Percentiles rank a stretch among this genome's conserved stretches.
phyloP scores from a whole-genome alignment of 2,329 filamentous ascomycete genomes.

The Pseudogymnoascus sp. region DNA sequence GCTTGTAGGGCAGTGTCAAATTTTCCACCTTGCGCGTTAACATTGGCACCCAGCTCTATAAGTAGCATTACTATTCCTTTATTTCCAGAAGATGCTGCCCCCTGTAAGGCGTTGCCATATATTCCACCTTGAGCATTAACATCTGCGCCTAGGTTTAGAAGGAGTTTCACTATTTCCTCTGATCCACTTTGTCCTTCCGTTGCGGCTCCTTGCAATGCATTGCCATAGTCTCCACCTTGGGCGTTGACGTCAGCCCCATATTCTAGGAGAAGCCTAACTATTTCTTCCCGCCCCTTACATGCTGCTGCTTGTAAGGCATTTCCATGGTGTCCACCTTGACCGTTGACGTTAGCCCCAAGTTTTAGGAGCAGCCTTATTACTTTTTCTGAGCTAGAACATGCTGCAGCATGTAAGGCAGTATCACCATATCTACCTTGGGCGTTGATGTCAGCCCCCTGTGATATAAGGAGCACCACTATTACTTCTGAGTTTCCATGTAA shows the following conservation, averaged over 20 bases:
- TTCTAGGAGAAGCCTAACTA: not conserved
- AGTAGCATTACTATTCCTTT: not conserved
- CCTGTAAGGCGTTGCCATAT: not conserved
- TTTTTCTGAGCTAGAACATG: not conserved
- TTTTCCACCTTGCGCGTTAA: not conserved
- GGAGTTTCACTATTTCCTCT: not conserved
- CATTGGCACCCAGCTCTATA: not conserved
- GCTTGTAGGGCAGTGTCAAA: slow-evolving; percentile 14
- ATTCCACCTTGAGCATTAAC: slow-evolving; percentile 4
- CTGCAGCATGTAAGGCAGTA: slow-evolving; percentile 13
- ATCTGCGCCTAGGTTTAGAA: slow-evolving; percentile 9
- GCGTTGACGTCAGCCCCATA: not conserved
- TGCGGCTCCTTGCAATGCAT: too few species aligned
- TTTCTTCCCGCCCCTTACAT: not conserved
- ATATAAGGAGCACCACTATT: too few species aligned
- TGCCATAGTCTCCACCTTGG: too few species aligned
- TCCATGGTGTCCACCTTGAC: not conserved
- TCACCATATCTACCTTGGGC: not conserved
- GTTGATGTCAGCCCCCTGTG: too few species aligned
- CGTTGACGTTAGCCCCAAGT: slow-evolving; percentile 10
- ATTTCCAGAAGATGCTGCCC: not conserved
- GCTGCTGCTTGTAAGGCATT: not conserved
- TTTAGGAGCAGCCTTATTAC: slow-evolving; percentile 4
- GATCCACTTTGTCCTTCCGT: not conserved
- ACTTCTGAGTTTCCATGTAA: too few species aligned